Conservation (phyloP, 306 rosid genomes). For the Prunus kanzakura region DNA sequence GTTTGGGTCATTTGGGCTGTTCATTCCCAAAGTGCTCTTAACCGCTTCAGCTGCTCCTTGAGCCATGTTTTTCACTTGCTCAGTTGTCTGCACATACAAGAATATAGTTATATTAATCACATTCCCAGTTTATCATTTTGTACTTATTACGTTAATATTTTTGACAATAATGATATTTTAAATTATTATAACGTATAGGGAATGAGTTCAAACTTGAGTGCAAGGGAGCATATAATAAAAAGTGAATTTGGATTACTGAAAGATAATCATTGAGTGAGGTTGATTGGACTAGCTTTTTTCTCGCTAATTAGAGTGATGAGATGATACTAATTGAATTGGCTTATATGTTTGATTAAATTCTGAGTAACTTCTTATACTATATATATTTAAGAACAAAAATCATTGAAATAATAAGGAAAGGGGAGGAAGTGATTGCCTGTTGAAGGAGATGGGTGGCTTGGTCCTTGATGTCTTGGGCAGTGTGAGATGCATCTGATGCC, state of each 20-base stretch:
- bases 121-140: background rate
- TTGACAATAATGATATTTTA: too few species aligned
- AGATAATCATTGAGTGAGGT: background rate
- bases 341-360: background rate
- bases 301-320: background rate
- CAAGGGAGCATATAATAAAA: background rate
- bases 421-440: slow-evolving; percentile 33
- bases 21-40: slow-evolving; percentile 62
- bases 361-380: background rate
- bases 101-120: background rate
- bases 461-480: slow-evolving; percentile 29
- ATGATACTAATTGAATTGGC: background rate
- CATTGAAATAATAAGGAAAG: background rate
- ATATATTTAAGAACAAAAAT: background rate
- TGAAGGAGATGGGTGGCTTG: slow-evolving; percentile 49
- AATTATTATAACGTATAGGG: accelerated
- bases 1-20: slow-evolving; percentile 10
- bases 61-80: slow-evolving; percentile 55
- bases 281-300: background rate
- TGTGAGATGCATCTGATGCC: slow-evolving; percentile 14
- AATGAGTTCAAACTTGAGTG: too few species aligned
- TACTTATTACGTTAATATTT: too few species aligned
- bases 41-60: slow-evolving; percentile 54
- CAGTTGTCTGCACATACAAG: slow-evolving; percentile 41
- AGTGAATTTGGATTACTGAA: background rate